Base-by-base conservation (phyloP, 2,329 filamentous ascomycete species). In the Alternaria arborescens region DNA sequence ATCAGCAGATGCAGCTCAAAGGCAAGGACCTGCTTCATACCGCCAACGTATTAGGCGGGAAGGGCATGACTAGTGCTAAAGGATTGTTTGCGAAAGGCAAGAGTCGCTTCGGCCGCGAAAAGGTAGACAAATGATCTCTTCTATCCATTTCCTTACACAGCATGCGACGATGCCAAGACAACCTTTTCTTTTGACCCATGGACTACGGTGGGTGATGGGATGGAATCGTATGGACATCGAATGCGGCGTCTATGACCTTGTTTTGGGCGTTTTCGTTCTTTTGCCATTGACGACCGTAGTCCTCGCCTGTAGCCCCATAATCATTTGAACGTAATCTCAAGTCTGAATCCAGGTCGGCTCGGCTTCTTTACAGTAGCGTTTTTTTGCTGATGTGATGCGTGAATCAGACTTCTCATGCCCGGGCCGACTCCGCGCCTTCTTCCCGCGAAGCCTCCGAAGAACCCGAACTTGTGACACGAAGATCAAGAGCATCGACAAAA, bases 81-180 rank as follows among this genome's bases (percentile, higher is more conserved):
- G 94, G 94, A 53, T 80, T 97, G 66, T 89, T 97, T 78, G 93
- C 91, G 67, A 97, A 97, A 82, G 92, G 94, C 69, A 94, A 91
- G 81, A 94, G 87, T 81, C 94, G 92, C 79, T 88, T 97, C 73
- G 83, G 83, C 77, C 79, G 80, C 75, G 92, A 95, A 80, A 96
- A 96, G 92, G 91, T 94, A 91, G 93, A 92, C 89, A 82, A 84
- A 86, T 88, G 82, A 90, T 83, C 86, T 86, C 80, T 73, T 77
- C 74, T 55, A 18, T 63, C 43, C 60, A 44, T 67, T 52, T 60
- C 64, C 50, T 52, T 52, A 54, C 41, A 52, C 55, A 55, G 47
- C 44, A 65, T 52, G 55, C 59, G 16, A 32, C 44, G 58, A 56
- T 57, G 54, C 42, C 58, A 44, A 55, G 20, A 72, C 36, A 38